Evolutionary conservation across 345 rosid genomes (phyloP).

Genomic region (Gossypioides kirkii): DNA sequence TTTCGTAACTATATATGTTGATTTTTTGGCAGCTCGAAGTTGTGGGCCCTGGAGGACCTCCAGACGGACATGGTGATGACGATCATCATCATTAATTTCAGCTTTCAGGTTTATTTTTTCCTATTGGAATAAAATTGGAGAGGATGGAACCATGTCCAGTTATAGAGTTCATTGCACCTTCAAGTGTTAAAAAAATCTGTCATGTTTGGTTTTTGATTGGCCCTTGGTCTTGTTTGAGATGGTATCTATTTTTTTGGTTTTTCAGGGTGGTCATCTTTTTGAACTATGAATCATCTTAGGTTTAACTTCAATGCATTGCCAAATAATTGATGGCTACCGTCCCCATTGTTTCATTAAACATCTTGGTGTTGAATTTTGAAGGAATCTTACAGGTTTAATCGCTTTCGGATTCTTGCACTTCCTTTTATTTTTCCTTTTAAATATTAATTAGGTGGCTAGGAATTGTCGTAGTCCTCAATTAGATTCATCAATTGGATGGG

Average conservation of each 20-base stretch:
- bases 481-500: neutral
- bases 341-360: neutral
- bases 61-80: neutral
- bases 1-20: neutral
- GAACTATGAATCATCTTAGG: neutral
- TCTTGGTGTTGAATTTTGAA: neutral
- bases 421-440: too few species aligned
- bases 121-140: constrained; percentile 2
- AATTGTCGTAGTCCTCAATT: neutral
- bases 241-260: neutral
- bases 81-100: neutral
- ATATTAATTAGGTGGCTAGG: too few species aligned
- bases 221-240: neutral
- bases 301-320: neutral
- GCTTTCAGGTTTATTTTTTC: neutral
- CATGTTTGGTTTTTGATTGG: neutral
- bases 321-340: neutral
- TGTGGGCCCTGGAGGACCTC: constrained; percentile 1
- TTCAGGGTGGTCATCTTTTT: neutral
- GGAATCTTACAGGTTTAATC: neutral
- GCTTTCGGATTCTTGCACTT: neutral
- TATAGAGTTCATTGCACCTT: neutral
- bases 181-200: neutral
- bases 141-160: neutral
- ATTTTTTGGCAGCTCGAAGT: neutral